A percentile compares a stretch with the other conserved stretches of the same genome.
Conservation (phyloP, 2,329 filamentous ascomycete species). For the Pseudogymnoascus sp. region DNA sequence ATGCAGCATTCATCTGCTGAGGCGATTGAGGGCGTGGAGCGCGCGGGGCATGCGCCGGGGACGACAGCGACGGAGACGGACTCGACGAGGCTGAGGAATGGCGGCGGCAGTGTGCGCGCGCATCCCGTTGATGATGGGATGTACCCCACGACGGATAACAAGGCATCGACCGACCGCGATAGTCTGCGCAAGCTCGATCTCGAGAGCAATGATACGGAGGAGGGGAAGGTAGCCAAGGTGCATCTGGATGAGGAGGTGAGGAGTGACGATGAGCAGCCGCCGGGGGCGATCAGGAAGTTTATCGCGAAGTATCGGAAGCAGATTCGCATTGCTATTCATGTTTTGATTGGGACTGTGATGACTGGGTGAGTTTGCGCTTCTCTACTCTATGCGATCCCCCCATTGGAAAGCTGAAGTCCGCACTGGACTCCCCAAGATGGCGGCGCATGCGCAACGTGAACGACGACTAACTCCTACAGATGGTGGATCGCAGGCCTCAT, state of each 20-base stretch:
- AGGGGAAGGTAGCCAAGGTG: background rate
- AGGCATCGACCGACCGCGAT: background rate
- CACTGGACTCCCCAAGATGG: background rate
- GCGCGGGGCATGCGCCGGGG: background rate
- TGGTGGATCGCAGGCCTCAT: slow-evolving; percentile 74
- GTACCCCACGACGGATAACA: background rate
- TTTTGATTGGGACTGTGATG: background rate
- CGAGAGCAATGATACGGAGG: background rate
- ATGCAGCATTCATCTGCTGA: background rate
- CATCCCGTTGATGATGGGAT: background rate
- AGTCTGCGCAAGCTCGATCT: background rate
- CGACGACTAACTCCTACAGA: slow-evolving; percentile 25
- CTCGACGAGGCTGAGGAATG: background rate
- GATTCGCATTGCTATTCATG: background rate
- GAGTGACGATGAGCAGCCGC: background rate
- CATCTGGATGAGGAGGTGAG: background rate
- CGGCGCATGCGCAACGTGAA: background rate
- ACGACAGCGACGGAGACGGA: background rate
- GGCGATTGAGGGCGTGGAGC: background rate
- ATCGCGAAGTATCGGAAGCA: background rate
- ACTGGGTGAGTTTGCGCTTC: background rate
- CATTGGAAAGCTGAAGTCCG: background rate
- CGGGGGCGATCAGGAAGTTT: background rate
- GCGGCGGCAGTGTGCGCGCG: background rate
- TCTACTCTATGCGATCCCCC: background rate